Base-by-base conservation (phyloP, 208 protist genomes). In the Wallacemonas sp. region DNA sequence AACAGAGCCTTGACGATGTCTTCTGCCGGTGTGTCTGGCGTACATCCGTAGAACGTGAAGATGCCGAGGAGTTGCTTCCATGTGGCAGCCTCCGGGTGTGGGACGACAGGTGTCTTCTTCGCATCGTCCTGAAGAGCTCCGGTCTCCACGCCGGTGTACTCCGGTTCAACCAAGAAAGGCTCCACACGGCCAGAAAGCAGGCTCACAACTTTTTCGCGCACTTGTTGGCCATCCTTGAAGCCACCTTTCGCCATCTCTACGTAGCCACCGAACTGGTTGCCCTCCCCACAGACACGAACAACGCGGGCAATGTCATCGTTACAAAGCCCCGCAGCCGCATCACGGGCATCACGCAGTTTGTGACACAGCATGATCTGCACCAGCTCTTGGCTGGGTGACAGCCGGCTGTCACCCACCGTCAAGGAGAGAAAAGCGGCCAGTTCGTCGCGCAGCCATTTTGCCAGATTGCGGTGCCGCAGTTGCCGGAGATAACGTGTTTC, bases 11-110 rank as follows among this genome's bases (percentile, higher is more conserved):
- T 39, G 36, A 96, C 72, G 48, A 93, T 91, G 15, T 91, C 86
- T 66, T 94, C 84, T 9, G 83, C 87, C 0, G 87, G 60, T 24
- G 83, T 90, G 71, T 93, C 87, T 3, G 83, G 82, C 4, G 79
- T 77, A 72, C 84, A 93, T 39, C 87, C 83, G 73, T 94, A 94
- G 70, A 94, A 94, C 15, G 83, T 74, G 69, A 93, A 92, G 61
- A 93, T 85, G 29, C 91, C 91, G 2, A 96, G 72, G 50, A 96
- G 70, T 69, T 96, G 91, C 66, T 93, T 94, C 88, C 91, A 96
- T 54, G 91, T 93, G n/a, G 87, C 85, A 4, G 85, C 76, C 3
- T 72, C 69, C 1, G 78, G 81, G 1, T 73, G 48, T 5, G 76
- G 39, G 17, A 38, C 53, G 26, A 88, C 64, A 38, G 26, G 19